Evolutionary conservation across 2,329 filamentous ascomycete genomes (phyloP), one percentile per base, ranked within the genome.

Genomic region (Paecilomyces sp.): DNA sequence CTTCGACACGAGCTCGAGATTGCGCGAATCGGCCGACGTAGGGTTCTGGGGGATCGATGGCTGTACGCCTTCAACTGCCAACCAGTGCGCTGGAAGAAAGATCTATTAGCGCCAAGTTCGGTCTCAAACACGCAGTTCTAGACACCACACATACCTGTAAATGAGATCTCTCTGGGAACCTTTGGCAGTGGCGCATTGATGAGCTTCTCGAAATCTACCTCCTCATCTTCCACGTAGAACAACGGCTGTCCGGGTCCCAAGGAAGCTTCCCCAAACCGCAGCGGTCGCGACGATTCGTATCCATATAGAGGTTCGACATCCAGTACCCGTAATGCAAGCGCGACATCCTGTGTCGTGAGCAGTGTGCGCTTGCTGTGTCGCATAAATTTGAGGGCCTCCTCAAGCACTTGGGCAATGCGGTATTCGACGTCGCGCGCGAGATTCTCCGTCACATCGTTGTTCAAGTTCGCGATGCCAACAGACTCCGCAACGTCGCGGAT

Each of bases 151-250:
- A 59, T 79, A 93, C 91, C 89, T 50, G 93, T 97, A 71, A 97
- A 93, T 62, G 87, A 91, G 68, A 94, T 89, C 74, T 99, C 94
- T 56, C 93, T 84, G 34, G 94, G 94, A 31, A 99, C 92, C 75
- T 95, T 97, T 28, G 94, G 94, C 65, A 99, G 77, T 3, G 94
- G 91, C 64, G 92, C 92, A 77, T 99, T 99, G 73, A 99, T 97
- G 66, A 99, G 81, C 80, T 97, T 97, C 79, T 99, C 94, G 71
- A 99, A 97, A 75, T 99, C 94, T 58, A 97, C 88, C 79, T 99
- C 94, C 71, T 99, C 94, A 73, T 99, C 94, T 71, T 99, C 94
- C 41, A 99, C 89, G 73, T 99, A 99, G 76, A 93, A 99, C 24
- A 99, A 80, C 57, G 93, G 92, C 76, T 99, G 94, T 9, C 93